Evolutionary conservation across 495 filamentous ascomycete genomes (phyloP), one percentile per base, ranked within the genome.

Genomic region (Aspergillus hancockii): DNA sequence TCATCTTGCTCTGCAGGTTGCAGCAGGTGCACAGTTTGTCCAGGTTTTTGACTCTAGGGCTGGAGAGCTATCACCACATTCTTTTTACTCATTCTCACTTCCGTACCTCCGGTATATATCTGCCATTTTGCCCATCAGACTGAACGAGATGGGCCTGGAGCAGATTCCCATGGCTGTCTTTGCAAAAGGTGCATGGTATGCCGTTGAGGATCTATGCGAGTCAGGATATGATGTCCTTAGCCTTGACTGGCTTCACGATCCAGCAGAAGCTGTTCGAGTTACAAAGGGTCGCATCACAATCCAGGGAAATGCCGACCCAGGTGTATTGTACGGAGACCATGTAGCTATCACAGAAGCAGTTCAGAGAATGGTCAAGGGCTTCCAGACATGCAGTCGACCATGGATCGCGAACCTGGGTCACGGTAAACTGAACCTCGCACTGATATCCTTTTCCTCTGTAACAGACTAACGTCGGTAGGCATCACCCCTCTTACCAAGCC

Each of bases 1-100:
- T 64, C 93, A 97, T 74, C 81, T 98, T 34, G 94, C 93, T 0
- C 79, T 90, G 40, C 94, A 98, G 70, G 93, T 98, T 53, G 82
- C 88, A 54, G 95, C 94, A 18, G 94, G 94, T 34, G 94, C 94
- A 49, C 76, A 95, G 84, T 79, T 98, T 65, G 76, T 98, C 22
- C 95, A 98, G 74, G 91, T 98, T 16, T 98, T 98, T 69, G 94
- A 98, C 71, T 97, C 93, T 4, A 98, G 93, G 92, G 94, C 95
- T 4, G 93, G 90, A 2, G 94, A 98, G 75, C 82, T 98, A 30
- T 91, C 90, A 3, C 93, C 94, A 1, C 73, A 81, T 3, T 84
- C 88, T 0, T 97, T 98, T 79, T 86, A 85, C 67, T 77, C 83
- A 38, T 94, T 97, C 71, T 87, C 92, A 8, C 81, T 93, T 47